These are phyloP conservation scores for Berberis vulgaris DNA, from an alignment of 164 flowering plant species.

Conservation along the genomic window DNA sequence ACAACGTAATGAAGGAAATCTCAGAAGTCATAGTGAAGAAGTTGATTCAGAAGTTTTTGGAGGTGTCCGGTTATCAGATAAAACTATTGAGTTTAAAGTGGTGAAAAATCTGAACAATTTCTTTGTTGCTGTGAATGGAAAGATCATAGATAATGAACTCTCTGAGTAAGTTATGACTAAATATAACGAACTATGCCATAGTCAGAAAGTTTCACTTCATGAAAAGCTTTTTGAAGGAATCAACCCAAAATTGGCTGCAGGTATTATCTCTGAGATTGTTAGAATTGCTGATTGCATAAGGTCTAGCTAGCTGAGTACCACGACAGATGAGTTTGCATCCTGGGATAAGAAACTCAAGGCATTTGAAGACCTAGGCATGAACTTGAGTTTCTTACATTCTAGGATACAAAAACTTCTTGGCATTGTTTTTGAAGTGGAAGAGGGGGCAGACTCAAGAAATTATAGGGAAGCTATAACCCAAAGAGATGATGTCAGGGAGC, in stretches of 20 bases:
- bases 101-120: not conserved
- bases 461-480: not conserved
- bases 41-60: not conserved
- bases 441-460: not conserved
- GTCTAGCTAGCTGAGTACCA: not conserved
- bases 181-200: not conserved
- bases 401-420: not conserved
- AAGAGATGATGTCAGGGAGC: not conserved
- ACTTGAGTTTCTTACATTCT: not conserved
- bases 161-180: not conserved
- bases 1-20: not conserved
- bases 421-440: not conserved
- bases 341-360: constrained; percentile 1
- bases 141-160: not conserved
- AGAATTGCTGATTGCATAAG: not conserved
- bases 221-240: not conserved
- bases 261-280: not conserved
- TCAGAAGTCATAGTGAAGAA: not conserved
- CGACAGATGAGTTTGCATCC: not conserved
- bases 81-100: not conserved
- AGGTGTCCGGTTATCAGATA: not conserved
- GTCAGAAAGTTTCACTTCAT: not conserved
- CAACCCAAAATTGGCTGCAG: not conserved
- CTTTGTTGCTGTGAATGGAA: not conserved
- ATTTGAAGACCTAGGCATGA: not conserved